Base-by-base conservation (phyloP, 1,284 basidiomycete genomes). In the Irpex sp. region DNA sequence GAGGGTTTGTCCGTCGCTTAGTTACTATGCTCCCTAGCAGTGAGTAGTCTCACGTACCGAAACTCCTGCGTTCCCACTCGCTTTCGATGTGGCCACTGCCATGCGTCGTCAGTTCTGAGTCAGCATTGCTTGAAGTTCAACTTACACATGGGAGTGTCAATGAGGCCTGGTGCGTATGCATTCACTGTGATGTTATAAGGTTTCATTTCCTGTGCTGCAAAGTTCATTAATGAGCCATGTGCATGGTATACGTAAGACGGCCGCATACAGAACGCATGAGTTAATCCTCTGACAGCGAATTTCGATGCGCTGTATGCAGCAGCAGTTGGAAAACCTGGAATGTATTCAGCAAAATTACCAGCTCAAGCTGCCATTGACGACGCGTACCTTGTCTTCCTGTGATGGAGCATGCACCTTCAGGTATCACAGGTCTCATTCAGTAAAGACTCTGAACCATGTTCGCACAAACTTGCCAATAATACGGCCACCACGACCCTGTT, bases 211-310 rank as follows among this genome's bases (percentile, higher is more conserved):
- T 35, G 9, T 21, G 60, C 60, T 61, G n/a, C 7, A 2, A 19
- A 7, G 6, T 19, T 17, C 4, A 15, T 50, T 17, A 8, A 2
- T 15, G 2, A 50, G 8, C 1, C 21, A 26, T 26, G 21, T 26
- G 21, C 21, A 26, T 26, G 21, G 21, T 26, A 50, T 17, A 50
- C n/a, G 47, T n/a, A n/a, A 50, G 13, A 11, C 15, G 4, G 19
- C 37, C 15, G 6, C 47, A n/a, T 50, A 50, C 47, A 50, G 15
- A 50, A 17, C 13, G 19, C 47, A 17, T 50, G 47, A 2, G 78
- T 79, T 60, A 80, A 70, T 1, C 76, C 75, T 17, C 77, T 68
- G 9, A 79, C 76, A 4, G 78, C 80, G 66, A 79, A 79, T 68
- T 81, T 81, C 36, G 77, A 77, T 36, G 74, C 70, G 58, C 67